These are phyloP conservation scores for Pseudogymnoascus sp. DNA, from an alignment of 2,329 filamentous ascomycete species.

Conservation along the genomic window DNA sequence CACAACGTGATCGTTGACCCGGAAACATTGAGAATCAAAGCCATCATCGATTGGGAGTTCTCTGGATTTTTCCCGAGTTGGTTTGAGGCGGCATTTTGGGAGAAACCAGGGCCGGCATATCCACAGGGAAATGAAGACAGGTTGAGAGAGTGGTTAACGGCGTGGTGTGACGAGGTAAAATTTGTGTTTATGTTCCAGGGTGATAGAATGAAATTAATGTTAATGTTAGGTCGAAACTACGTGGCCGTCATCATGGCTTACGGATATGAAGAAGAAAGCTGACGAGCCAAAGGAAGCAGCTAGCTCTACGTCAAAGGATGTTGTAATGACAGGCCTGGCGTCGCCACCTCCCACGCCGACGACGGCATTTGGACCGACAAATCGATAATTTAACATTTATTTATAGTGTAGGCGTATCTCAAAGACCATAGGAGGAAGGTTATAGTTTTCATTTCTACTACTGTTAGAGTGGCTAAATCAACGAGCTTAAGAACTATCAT, in stretches of 20 bases:
- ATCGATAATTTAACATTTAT: not conserved
- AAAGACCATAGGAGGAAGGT: not conserved
- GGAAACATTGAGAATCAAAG: conserved; percentile 28
- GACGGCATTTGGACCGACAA: not conserved
- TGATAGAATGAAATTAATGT: not conserved
- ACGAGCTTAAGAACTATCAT: not conserved
- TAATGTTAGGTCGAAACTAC: not conserved
- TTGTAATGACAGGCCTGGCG: not conserved
- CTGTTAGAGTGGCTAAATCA: not conserved
- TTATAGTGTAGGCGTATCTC: not conserved
- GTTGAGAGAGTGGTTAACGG: not conserved
- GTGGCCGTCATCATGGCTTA: not conserved
- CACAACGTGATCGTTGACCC: conserved; percentile 27
- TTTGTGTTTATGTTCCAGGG: not conserved
- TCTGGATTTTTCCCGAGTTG: conserved; percentile 31
- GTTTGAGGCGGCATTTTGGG: conserved; percentile 25
- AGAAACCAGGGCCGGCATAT: not conserved
- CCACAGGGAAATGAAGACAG: not conserved
- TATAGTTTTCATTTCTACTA: not conserved
- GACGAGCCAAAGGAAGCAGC: not conserved
- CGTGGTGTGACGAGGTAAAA: not conserved
- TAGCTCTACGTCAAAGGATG: not conserved
- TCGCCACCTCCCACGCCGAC: not conserved
- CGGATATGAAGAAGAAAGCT: not conserved
- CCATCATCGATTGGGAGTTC: conserved; percentile 36